Conservation (phyloP, 257 asterid genomes). For the Lycium barbarum region DNA sequence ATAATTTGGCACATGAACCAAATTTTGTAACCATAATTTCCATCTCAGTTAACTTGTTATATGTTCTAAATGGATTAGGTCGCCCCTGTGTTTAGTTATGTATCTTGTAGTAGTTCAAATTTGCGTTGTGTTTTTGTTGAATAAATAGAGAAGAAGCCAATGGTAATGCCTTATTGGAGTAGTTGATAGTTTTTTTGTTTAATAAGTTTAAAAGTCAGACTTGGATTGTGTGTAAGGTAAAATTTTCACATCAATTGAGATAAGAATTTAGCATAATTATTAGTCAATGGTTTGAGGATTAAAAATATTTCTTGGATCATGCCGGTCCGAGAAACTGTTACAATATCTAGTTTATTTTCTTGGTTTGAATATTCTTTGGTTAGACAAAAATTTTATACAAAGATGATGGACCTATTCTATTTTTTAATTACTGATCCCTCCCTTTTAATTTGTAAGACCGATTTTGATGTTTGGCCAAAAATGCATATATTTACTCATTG, state of each 20-base stretch:
- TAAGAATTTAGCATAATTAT: not conserved
- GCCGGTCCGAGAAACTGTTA: not conserved
- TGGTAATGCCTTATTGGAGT: conserved; percentile 11
- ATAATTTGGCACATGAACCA: conserved; percentile 23
- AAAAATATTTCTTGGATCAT: conserved; percentile 4
- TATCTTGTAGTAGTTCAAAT: not conserved
- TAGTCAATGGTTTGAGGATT: conserved; percentile 6
- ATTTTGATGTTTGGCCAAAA: not conserved
- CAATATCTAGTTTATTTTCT: not conserved
- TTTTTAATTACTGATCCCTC: not conserved
- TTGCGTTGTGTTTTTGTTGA: not conserved
- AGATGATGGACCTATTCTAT: not conserved
- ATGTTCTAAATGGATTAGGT: conserved; percentile 28
- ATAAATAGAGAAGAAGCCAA: conserved; percentile 9
- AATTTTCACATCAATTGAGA: not conserved
- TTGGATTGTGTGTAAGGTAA: not conserved
- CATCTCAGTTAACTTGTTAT: not conserved
- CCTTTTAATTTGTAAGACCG: not conserved
- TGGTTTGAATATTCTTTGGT: not conserved
- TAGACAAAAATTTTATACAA: not conserved
- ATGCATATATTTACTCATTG: too few species aligned
- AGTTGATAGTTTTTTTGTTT: conserved; percentile 12
- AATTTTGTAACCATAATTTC: not conserved
- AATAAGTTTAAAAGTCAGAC: not conserved
- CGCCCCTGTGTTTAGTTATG: conserved; percentile 1